These are phyloP conservation scores for Boletellus emodensis DNA, from an alignment of 768 basidiomycete genomes.

Conservation along the genomic window DNA sequence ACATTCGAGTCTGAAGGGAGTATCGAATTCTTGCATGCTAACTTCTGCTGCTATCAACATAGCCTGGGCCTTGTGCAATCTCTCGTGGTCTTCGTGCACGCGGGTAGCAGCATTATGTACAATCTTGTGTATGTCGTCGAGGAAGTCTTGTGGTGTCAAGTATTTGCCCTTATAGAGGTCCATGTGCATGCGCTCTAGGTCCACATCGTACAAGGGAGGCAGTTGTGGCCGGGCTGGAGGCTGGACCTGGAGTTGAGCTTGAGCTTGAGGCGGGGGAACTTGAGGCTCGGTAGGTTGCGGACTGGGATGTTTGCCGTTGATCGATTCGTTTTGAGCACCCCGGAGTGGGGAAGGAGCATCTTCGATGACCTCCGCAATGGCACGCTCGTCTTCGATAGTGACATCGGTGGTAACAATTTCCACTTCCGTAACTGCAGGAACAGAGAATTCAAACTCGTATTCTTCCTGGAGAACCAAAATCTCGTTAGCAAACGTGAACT, in stretches of 20 bases:
- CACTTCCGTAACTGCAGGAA: constrained; percentile 24
- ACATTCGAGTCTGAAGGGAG: constrained; percentile 74
- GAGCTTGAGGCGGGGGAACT: constrained; percentile 34
- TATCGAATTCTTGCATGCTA: constrained; percentile 83
- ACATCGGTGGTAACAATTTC: constrained; percentile 37
- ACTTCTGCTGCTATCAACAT: constrained; percentile 87
- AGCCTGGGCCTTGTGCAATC: constrained; percentile 76
- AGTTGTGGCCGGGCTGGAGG: constrained; percentile 33
- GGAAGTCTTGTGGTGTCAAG: constrained; percentile 82
- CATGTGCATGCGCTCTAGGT: constrained; percentile 86
- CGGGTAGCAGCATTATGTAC: constrained; percentile 68
- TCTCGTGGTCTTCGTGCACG: constrained; percentile 62
- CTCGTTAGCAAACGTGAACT: constrained; percentile 8
- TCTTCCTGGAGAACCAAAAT: constrained; percentile 55
- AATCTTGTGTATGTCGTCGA: constrained; percentile 77
- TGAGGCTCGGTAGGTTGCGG: constrained; percentile 18
- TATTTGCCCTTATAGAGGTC: constrained; percentile 84
- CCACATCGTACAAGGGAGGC: constrained; percentile 74
- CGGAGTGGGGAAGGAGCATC: constrained; percentile 21
- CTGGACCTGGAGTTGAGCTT: constrained; percentile 33
- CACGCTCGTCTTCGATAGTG: constrained; percentile 39
- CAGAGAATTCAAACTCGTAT: constrained; percentile 51
- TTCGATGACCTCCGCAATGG: constrained; percentile 41
- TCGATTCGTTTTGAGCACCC: constrained; percentile 31
- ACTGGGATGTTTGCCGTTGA: constrained; percentile 35